Evolutionary conservation across 1,284 basidiomycete genomes (phyloP), one percentile per base, ranked within the genome.

Genomic region (Takashimella koratensis): DNA sequence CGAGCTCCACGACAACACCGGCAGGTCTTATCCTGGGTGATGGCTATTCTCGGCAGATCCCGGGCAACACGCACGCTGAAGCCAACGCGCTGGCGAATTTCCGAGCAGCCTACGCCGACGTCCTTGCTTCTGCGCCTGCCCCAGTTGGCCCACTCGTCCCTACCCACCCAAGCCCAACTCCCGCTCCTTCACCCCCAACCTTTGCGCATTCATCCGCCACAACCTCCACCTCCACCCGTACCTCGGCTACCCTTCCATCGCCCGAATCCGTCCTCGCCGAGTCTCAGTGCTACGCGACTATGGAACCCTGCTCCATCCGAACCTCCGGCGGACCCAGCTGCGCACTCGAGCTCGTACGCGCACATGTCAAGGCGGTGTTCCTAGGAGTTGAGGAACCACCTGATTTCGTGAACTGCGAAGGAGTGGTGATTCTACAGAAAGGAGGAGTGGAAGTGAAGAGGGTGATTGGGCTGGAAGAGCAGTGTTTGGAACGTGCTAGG

Each of bases 11-110:
- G 22, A 50, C 43, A 43, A 45, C 47, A 40, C 43, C 49, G n/a
- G 56, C 58, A 8, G 68, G 70, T n/a, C 54, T 75, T 43, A 76
- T 89, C 39, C 76, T 98, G 23, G 79, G 89, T 5, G 86, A 86
- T 5, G 94, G 94, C 23, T 95, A 86, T 76, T 97, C 93, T 30
- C 82, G 96, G 67, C 94, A 98, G 73, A 81, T 97, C 0, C 82
- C 85, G 1, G 95, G 94, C 48, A 98, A 98, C 74, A 98, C 95
- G 2, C 96, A 99, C 73, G 95, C 95, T 12, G 95, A 99, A 77
- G 91, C 94, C 21, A 96, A 95, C 70, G 94, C 95, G 0, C 78
- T 98, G 45, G 75, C 82, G 41, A 98, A 98, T 70, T 83, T 87
- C 12, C 73, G 76, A 30, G 11, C 45, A 13, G 13, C 20, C 26